Evolutionary conservation across 441 rosid species (phyloP).

Genomic region (Adansonia madagascariensis): DNA sequence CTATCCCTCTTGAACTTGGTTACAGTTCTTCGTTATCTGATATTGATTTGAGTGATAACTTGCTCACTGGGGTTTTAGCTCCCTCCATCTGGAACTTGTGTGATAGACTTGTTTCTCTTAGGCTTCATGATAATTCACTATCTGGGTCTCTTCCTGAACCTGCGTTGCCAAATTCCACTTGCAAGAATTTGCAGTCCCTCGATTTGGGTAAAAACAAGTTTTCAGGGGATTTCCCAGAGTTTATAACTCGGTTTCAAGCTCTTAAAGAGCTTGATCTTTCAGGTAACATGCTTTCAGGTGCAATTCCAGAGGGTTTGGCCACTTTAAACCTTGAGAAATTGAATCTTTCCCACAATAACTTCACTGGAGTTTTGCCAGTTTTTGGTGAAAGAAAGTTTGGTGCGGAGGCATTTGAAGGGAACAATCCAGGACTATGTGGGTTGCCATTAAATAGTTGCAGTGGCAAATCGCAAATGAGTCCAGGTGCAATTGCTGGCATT

Average conservation of each 20-base stretch:
- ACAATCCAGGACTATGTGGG: slow-evolving; percentile 83
- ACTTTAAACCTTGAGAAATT: slow-evolving; percentile 62
- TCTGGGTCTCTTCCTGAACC: slow-evolving; percentile 78
- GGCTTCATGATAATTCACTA: slow-evolving; percentile 66
- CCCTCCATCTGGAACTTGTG: slow-evolving; percentile 95
- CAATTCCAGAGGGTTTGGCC: slow-evolving; percentile 64
- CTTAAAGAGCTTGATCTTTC: slow-evolving; percentile 86
- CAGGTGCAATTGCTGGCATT: slow-evolving; percentile 91
- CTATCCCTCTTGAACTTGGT: slow-evolving; percentile 90
- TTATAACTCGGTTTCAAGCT: slow-evolving; percentile 57
- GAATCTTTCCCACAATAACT: slow-evolving; percentile 88
- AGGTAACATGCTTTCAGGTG: slow-evolving; percentile 64
- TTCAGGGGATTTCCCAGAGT: slow-evolving; percentile 83
- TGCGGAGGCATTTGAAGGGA: slow-evolving; percentile 73
- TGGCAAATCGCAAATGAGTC: slow-evolving; percentile 65
- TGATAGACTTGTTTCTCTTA: slow-evolving; percentile 65
- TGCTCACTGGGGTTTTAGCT: slow-evolving; percentile 58
- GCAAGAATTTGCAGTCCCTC: slow-evolving; percentile 64
- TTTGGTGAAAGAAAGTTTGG: slow-evolving; percentile 71
- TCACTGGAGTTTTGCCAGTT: slow-evolving; percentile 72
- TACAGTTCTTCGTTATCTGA: slow-evolving; percentile 80
- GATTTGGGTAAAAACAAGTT: slow-evolving; percentile 80
- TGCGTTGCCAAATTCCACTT: slow-evolving; percentile 79
- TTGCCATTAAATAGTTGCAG: slow-evolving; percentile 68
- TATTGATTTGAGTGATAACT: slow-evolving; percentile 75